A percentile compares a stretch with the other conserved stretches of the same genome.
phyloP scores from a whole-genome alignment of 371 early-diverging fungal species.

The Syncephalis fuscata region DNA sequence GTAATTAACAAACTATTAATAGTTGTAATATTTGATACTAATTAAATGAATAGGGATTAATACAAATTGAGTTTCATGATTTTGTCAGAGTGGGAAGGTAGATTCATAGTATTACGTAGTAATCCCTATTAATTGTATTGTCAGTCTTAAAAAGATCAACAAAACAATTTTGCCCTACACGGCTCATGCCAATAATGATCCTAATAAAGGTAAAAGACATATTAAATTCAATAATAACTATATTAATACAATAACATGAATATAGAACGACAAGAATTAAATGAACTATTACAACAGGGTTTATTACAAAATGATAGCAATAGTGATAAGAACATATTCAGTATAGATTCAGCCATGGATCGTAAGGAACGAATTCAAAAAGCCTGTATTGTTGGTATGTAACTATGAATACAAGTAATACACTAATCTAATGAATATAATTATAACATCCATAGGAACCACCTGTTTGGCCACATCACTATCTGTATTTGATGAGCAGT shows the following conservation, averaged over 20 bases:
- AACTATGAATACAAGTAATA: not conserved
- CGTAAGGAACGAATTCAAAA: constrained; percentile 17
- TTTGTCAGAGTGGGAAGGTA: constrained; percentile 68
- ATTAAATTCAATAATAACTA: not conserved
- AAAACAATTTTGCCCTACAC: constrained; percentile 43
- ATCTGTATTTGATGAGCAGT: constrained; percentile 27
- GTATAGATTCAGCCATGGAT: constrained; percentile 27
- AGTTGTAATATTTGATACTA: too few relatives aligned
- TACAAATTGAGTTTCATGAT: constrained; percentile 47
- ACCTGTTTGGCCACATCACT: constrained; percentile 60
- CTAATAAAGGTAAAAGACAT: constrained; percentile 20
- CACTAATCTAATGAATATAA: not conserved
- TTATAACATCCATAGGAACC: constrained; percentile 31
- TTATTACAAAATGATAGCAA: constrained; percentile 26
- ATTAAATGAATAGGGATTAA: constrained; percentile 32
- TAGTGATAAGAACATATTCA: constrained; percentile 33
- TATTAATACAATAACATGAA: not conserved
- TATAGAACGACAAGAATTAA: constrained; percentile 19
- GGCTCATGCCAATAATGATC: constrained; percentile 21
- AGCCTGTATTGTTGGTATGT: constrained; percentile 14
- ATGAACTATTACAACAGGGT: constrained; percentile 35
- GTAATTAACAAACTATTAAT: constrained; percentile 2
- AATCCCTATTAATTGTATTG: not conserved
- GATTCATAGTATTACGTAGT: not conserved
- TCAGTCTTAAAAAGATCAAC: constrained; percentile 50